These are phyloP conservation scores for Teunomyces kruisii DNA, from an alignment of 805 yeast species.

Conservation along the genomic window DNA sequence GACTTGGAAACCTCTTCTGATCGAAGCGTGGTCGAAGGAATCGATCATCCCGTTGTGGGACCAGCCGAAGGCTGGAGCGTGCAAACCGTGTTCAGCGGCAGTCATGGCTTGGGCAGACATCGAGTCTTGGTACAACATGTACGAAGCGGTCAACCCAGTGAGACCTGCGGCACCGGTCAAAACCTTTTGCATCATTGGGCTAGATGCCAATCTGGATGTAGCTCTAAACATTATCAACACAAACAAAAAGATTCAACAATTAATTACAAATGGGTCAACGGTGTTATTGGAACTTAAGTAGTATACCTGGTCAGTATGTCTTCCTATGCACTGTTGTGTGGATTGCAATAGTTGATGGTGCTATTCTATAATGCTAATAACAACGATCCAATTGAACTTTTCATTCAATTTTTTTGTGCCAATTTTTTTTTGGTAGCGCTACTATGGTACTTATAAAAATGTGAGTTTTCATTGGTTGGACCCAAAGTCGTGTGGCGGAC, in stretches of 20 bases:
- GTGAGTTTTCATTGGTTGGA: slow-evolving; percentile 5
- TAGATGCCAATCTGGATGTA: slow-evolving; percentile 3
- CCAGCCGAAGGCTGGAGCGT: slow-evolving; percentile 92
- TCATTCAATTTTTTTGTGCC: slow-evolving; percentile 4
- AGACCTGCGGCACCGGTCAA: slow-evolving; percentile 67
- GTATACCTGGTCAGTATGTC: neutral
- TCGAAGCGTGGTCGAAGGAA: slow-evolving; percentile 90
- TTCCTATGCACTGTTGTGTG: neutral
- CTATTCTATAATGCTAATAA: slow-evolving; percentile 5
- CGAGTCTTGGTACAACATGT: slow-evolving; percentile 78
- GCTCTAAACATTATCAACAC: slow-evolving; percentile 1
- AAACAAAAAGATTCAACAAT: neutral
- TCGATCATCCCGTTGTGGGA: slow-evolving; percentile 90
- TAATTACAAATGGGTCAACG: neutral
- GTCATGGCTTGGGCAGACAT: slow-evolving; percentile 94
- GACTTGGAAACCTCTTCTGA: slow-evolving; percentile 98
- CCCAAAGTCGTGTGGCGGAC: neutral
- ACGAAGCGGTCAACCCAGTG: slow-evolving; percentile 79
- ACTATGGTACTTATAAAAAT: slow-evolving; percentile 3
- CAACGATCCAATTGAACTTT: slow-evolving; percentile 5
- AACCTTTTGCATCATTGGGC: slow-evolving; percentile 41
- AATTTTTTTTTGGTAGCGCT: slow-evolving; percentile 4
- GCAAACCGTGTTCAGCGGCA: slow-evolving; percentile 98
- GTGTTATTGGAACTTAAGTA: neutral
- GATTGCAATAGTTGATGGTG: slow-evolving; percentile 3